Base-by-base conservation (phyloP, 441 rosid species). In the Dalechampia spathulata region DNA sequence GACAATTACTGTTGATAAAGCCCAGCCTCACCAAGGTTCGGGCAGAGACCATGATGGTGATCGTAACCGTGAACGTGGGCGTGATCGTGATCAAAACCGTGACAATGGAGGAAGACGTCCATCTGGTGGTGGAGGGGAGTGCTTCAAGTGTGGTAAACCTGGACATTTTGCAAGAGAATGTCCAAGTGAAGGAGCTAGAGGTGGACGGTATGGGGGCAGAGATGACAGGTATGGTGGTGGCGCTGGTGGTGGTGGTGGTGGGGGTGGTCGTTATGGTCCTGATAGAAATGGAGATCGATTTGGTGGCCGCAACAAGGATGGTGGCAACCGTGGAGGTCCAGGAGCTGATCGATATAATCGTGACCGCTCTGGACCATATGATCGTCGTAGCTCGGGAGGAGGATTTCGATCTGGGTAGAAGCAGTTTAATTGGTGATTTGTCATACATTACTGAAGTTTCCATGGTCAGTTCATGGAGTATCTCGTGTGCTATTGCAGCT, bases 131-230 rank as follows among this genome's bases (percentile, higher is more conserved):
- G 52, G 61, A 30, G 97, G 95, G 57, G 97, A 81, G 34, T 90
- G 97, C 76, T 90, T 87, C 59, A 86, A 80, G 68, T 90, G 97
- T 55, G 94, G 96, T 58, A 90, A 90, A 67, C 95, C 96, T 61
- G 94, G 97, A 27, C 97, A 90, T 66, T 90, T 90, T 73, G 96
- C 97, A 17, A 73, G 97, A 69, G 97, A 90, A 65, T 90, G 96
- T 66, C 96, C 95, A 23, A 65, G 80, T 68, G 96, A 81, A 61
- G 81, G 76, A 46, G 71, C 67, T 57, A 74, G 87, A 70, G 89
- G 83, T 47, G 83, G 87, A 50, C 74, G 77, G 72, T 82, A 80
- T 69, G 71, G 87, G 56, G 60, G 80, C 12, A 79, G 72, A 73
- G 84, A 75, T 16, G 86, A 83, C 61, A 85, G 97, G 16, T 62